These are phyloP conservation scores for Aspergillus sp. DNA, from an alignment of 2,329 filamentous ascomycete species.

Conservation along the genomic window DNA sequence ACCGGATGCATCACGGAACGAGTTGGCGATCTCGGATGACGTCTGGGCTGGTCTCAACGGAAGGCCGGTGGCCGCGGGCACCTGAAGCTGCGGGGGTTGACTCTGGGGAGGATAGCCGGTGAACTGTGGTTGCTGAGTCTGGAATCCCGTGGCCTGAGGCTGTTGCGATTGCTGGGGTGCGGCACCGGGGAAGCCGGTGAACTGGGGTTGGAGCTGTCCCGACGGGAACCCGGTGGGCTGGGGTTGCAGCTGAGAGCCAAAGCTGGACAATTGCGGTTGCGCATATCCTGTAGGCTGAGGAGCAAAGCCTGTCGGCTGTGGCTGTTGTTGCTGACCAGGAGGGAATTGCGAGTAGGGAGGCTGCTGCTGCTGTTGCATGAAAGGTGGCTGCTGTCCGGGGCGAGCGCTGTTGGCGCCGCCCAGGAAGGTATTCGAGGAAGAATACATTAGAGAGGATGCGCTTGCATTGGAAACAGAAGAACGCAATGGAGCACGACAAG, in stretches of 20 bases:
- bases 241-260: slow-evolving; percentile 55
- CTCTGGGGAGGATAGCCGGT: slow-evolving; percentile 53
- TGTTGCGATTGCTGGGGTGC: slow-evolving; percentile 45
- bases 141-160: slow-evolving; percentile 27
- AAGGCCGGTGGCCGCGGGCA: slow-evolving; percentile 44
- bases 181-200: slow-evolving; percentile 48
- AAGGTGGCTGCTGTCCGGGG: slow-evolving; percentile 62
- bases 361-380: slow-evolving; percentile 54
- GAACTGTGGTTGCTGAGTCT: slow-evolving; percentile 59
- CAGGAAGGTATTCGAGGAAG: slow-evolving; percentile 80
- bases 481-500: not conserved
- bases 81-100: slow-evolving; percentile 33
- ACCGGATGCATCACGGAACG: slow-evolving; percentile 51
- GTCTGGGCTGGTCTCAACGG: slow-evolving; percentile 60
- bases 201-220: slow-evolving; percentile 46
- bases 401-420: slow-evolving; percentile 74
- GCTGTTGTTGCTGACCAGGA: slow-evolving; percentile 41
- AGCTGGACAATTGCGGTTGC: slow-evolving; percentile 51
- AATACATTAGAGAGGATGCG: slow-evolving; percentile 66
- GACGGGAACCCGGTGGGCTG: slow-evolving; percentile 66
- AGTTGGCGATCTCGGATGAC: slow-evolving; percentile 62
- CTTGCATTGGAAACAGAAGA: slow-evolving; percentile 24
- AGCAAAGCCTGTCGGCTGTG: slow-evolving; percentile 52
- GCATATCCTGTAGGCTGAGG: slow-evolving; percentile 56
- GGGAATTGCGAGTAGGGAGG: slow-evolving; percentile 39